Evolutionary conservation across 225 moss, liverwort and hornwort genomes (phyloP).

Genomic region (Pseudisothecium myosuroides): DNA sequence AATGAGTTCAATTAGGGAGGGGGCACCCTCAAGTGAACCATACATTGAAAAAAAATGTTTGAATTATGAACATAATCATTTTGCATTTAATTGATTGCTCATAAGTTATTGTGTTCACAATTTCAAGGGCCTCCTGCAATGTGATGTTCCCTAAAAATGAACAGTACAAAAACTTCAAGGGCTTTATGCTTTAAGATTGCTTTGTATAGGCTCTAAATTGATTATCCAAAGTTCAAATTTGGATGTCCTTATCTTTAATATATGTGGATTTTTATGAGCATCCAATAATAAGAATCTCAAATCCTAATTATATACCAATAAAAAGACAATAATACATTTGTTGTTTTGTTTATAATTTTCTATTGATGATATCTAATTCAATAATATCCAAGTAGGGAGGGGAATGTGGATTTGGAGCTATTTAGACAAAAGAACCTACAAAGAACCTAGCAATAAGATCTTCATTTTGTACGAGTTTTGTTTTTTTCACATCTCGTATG

Average conservation of each 20-base stretch:
- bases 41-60: rapidly evolving
- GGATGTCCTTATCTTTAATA: too few species aligned
- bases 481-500: neutral
- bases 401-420: rapidly evolving
- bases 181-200: neutral
- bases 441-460: neutral
- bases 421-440: neutral
- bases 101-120: neutral
- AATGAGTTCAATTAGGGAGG: rapidly evolving
- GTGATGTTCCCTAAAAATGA: neutral
- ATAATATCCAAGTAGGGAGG: neutral
- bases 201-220: neutral
- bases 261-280: rapidly evolving
- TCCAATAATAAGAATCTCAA: neutral
- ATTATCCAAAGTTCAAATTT: neutral
- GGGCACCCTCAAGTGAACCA: rapidly evolving
- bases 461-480: neutral
- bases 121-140: rapidly evolving
- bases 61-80: neutral
- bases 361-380: neutral
- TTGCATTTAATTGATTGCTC: neutral
- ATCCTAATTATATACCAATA: neutral
- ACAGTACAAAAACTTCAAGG: rapidly evolving
- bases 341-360: rapidly evolving
- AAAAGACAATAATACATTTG: neutral